Evolutionary conservation across 768 basidiomycete genomes (phyloP), one percentile per base, ranked within the genome.

Genomic region (Suillus subaureus): DNA sequence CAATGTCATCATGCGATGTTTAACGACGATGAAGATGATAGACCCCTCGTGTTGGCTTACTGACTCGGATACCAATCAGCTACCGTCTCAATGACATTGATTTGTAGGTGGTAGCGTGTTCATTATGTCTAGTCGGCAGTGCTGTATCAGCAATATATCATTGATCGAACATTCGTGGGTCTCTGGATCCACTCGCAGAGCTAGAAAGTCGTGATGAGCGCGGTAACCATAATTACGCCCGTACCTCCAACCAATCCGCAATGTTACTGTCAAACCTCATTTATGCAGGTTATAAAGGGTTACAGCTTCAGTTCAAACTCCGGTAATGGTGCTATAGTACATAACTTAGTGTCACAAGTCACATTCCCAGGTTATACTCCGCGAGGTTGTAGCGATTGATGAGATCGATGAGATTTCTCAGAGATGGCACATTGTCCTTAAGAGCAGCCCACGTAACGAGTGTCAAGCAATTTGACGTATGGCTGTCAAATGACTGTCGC

Each of bases 281-380:
- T 13, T 15, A 26, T 13, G 23, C 5, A 23, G 6, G 4, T 5
- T 23, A 5, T 11, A 12, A n/a, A 23, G 11, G 23, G 45, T n/a
- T 47, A 47, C n/a, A 47, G 49, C 49, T 7, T 51, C 49, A 51
- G 23, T 51, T 51, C 49, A 51, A 51, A 51, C 26, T 51, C 49
- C 49, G 26, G 49, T 15, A 16, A 28, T 3, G 49, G 28, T 16
- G 15, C n/a, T n/a, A n/a, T 7, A 49, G 6, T 4, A 47, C n/a
- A 47, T 0, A 47, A 12, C 1, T 47, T n/a, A n/a, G n/a, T 5
- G 21, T 16, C 40, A 42, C 18, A 42, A 42, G 42, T 21, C 18
- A 47, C 2, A 11, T 1, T n/a, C 21, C 8, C 45, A 47, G 23
- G 49, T 51, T 51, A 13, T 23, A 51, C 49, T 51, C 26, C 49